phyloP scores from a whole-genome alignment of 805 yeast species.

The Starmerella floris region DNA sequence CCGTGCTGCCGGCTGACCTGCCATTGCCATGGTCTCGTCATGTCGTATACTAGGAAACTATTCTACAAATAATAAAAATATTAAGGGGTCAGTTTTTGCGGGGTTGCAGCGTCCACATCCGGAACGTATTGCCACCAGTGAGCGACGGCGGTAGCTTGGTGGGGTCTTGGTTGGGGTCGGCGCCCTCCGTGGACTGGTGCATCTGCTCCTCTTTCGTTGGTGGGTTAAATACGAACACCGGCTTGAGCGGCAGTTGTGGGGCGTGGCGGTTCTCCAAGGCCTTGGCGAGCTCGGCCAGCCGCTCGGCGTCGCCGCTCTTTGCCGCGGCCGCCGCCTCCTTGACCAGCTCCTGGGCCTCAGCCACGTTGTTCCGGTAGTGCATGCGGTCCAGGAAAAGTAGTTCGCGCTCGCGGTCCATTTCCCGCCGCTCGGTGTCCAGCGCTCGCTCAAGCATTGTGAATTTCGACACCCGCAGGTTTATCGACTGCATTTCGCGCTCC shows the following conservation, averaged over 20 bases:
- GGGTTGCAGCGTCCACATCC: slow-evolving; percentile 19
- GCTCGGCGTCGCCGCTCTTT: slow-evolving; percentile 15
- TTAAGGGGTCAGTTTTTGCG: too few relatives aligned
- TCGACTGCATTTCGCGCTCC: slow-evolving; percentile 56
- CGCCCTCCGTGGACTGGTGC: slow-evolving; percentile 27
- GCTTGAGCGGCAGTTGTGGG: slow-evolving; percentile 15
- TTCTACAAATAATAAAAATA: too few relatives aligned
- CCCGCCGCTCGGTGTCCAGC: slow-evolving; percentile 33
- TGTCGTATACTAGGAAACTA: too few relatives aligned
- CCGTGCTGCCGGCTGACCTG: too few relatives aligned
- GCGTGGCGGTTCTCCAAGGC: slow-evolving; percentile 8
- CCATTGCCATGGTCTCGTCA: too few relatives aligned
- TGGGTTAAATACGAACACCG: slow-evolving; percentile 12
- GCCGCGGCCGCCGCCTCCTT: slow-evolving; percentile 34
- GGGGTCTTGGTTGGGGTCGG: slow-evolving; percentile 45
- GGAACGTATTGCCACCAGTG: slow-evolving; percentile 4
- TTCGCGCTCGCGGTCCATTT: slow-evolving; percentile 32
- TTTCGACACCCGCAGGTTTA: slow-evolving; percentile 59
- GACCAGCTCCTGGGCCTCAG: slow-evolving; percentile 41
- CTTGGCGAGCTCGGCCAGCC: slow-evolving; percentile 21
- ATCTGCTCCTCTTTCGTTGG: slow-evolving; percentile 14
- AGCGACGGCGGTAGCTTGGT: slow-evolving; percentile 31
- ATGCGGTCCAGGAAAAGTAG: slow-evolving; percentile 55
- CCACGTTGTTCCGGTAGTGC: slow-evolving; percentile 46
- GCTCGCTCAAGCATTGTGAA: slow-evolving; percentile 52